Evolutionary conservation across 2,329 filamentous ascomycete species (phyloP), one percentile per base, ranked within the genome.

Genomic region (Zarea fungicola): DNA sequence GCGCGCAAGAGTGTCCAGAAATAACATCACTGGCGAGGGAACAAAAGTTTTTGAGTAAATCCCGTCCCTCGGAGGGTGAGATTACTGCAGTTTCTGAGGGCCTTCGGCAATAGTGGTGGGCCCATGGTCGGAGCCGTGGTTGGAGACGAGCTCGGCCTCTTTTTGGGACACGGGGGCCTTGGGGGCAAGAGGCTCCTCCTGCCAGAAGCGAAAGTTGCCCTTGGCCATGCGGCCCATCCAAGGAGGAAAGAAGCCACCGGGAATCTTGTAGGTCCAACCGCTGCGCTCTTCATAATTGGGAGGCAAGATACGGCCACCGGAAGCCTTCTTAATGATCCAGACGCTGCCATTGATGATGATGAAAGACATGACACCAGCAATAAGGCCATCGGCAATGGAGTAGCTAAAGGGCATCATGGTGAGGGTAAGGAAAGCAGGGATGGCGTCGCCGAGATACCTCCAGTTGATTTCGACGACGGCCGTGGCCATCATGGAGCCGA

Each of bases 391-490:
- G 11, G 89, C 87, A 60, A 95, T 93, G 34, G 83, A 88, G 72
- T 93, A 95, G 2, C 87, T 90, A 68, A 95, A 93, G 0, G 89
- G 89, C 89, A 95, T 95, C 52, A 91, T 70, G 50, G 84, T 81
- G 54, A 95, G 85, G 43, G 87, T 90, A 29, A 95, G 72, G 69
- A 95, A 95, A 3, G 89, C 88, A 0, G 89, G 89, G 21, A 95
- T 76, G 1, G 87, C 84, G 63, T 95, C 89, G 45, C 89, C 89
- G 52, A 89, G 74, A 67, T 95, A 95, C 40, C 75, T 74, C 89
- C 89, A 95, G 75, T 95, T 95, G 73, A 95, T 91, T 55, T 93
- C 85, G 14, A 80, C 80, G 11, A 87, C 86, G 1, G 87, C 78
- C 53, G 81, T 78, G 49, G 85, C 82, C 89, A 95, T 95, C 77